Percentiles rank a stretch among this genome's conserved stretches.
Conservation (phyloP, 805 yeast species). For the Ogataea nitratoaversa region DNA sequence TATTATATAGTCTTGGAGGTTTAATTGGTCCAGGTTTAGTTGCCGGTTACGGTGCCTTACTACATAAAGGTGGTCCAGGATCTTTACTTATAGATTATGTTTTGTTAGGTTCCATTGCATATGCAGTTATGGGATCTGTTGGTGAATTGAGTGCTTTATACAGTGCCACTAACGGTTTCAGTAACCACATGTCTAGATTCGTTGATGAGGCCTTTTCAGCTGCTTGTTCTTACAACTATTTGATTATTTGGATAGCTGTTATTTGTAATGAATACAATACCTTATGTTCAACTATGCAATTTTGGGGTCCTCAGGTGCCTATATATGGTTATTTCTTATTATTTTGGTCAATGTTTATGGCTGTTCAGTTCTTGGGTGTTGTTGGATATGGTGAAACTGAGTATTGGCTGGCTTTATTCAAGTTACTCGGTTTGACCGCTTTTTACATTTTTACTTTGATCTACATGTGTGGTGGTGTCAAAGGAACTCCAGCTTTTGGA, state of each 20-base stretch:
- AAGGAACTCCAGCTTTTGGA: conserved; percentile 26
- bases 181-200: conserved; percentile 44
- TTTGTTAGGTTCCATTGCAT: conserved; percentile 44
- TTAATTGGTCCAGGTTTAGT: conserved; percentile 54
- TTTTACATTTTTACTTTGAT: conserved; percentile 40
- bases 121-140: conserved; percentile 46
- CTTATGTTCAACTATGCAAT: conserved; percentile 43
- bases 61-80: conserved; percentile 45
- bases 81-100: conserved; percentile 44
- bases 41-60: conserved; percentile 45
- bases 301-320: conserved; percentile 50
- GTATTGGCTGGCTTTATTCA: conserved; percentile 46
- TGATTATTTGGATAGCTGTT: conserved; percentile 50
- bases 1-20: conserved; percentile 35
- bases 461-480: conserved; percentile 29
- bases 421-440: conserved; percentile 33
- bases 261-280: conserved; percentile 49
- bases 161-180: conserved; percentile 39
- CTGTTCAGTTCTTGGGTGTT: conserved; percentile 47
- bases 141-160: conserved; percentile 47
- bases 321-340: conserved; percentile 49
- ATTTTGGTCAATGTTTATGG: conserved; percentile 45
- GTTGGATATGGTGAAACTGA: conserved; percentile 52
- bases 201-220: conserved; percentile 51
- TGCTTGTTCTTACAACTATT: conserved; percentile 46